Percentiles rank a stretch among this genome's conserved stretches.
These are phyloP conservation scores for Zygosaccharomyces gambellarensis DNA, from an alignment of 805 yeast species.

Conservation along the genomic window DNA sequence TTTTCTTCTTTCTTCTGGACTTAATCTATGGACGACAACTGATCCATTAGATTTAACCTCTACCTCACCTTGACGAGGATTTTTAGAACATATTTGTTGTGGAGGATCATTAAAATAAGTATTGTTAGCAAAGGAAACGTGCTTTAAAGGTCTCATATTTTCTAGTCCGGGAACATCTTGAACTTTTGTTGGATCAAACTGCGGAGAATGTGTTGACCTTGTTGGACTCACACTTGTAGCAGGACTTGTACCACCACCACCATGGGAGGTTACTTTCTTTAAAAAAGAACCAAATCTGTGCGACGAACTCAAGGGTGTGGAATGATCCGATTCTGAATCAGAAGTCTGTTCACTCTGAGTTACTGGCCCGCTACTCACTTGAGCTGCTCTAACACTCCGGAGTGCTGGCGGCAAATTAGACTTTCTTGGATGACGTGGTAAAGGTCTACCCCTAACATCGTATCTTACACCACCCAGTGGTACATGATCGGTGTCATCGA, in stretches of 20 bases:
- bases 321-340: slow-evolving; percentile 12
- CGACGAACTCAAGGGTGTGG: slow-evolving; percentile 14
- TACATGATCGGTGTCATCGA: slow-evolving; percentile 3
- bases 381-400: slow-evolving; percentile 17
- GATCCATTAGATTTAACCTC: slow-evolving; percentile 53
- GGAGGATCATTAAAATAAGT: slow-evolving; percentile 81
- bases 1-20: slow-evolving; percentile 50
- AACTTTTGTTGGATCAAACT: slow-evolving; percentile 23
- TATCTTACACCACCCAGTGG: slow-evolving; percentile 20
- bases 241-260: slow-evolving; percentile 9
- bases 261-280: slow-evolving; percentile 32
- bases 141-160: slow-evolving; percentile 42
- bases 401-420: slow-evolving; percentile 50
- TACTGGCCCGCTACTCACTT: slow-evolving; percentile 3
- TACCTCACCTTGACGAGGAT: slow-evolving; percentile 79
- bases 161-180: slow-evolving; percentile 39
- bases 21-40: slow-evolving; percentile 48
- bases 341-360: slow-evolving; percentile 5
- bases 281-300: slow-evolving; percentile 33
- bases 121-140: slow-evolving; percentile 74
- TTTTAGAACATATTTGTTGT: slow-evolving; percentile 79
- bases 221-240: slow-evolving; percentile 7
- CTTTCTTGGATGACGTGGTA: slow-evolving; percentile 48
- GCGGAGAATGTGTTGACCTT: slow-evolving; percentile 13
- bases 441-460: slow-evolving; percentile 41